Conservation (phyloP, 148 eudicot species). For the Fagopyrum homotropicum region DNA sequence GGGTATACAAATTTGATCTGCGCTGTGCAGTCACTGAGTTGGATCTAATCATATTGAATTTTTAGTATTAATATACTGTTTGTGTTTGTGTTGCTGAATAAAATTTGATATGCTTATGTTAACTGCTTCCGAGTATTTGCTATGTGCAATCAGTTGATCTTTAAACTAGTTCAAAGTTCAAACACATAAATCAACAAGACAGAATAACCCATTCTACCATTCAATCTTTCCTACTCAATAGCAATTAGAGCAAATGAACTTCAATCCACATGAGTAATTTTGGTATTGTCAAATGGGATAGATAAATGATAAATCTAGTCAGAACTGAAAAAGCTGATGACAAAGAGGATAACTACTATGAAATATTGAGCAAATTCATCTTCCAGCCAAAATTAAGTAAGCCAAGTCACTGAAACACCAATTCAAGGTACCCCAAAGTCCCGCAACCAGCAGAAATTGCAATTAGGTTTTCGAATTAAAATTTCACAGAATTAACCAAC, state of each 20-base stretch:
- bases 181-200: not conserved
- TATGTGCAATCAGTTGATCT: not conserved
- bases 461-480: not conserved
- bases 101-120: too few species aligned
- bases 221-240: not conserved
- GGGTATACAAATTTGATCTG: too few species aligned
- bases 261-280: not conserved
- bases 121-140: too few species aligned
- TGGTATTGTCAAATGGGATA: not conserved
- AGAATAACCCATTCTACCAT: conserved; percentile 2
- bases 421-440: not conserved
- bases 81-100: too few species aligned
- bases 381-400: not conserved
- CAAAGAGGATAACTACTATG: not conserved
- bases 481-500: not conserved
- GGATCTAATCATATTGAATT: too few species aligned
- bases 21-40: too few species aligned
- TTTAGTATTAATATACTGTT: too few species aligned
- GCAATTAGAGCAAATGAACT: not conserved
- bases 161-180: not conserved
- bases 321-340: not conserved
- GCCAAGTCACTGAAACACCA: not conserved
- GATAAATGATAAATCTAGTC: not conserved
- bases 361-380: not conserved
- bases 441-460: not conserved